Evolutionary conservation across 2,329 filamentous ascomycete genomes (phyloP).

Genomic region (Verticillium nubilum): DNA sequence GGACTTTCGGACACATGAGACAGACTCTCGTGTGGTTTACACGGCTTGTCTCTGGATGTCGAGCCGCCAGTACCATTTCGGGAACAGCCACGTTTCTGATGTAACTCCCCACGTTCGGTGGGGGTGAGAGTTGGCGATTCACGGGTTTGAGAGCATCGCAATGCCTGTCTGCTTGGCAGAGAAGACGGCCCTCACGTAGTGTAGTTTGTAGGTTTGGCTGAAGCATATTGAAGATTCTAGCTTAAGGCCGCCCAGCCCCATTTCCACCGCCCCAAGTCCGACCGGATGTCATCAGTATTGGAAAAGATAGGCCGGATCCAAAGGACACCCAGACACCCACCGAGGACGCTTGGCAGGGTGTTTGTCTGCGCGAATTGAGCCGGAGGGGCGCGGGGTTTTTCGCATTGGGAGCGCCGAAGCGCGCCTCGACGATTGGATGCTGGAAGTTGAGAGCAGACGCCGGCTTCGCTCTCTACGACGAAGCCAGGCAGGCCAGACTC

Average conservation of each 20-base stretch:
- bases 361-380: slow-evolving; percentile 1
- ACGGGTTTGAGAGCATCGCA: too few species aligned
- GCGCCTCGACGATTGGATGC: background rate
- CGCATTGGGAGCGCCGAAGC: background rate
- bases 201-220: too few species aligned
- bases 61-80: background rate
- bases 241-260: background rate
- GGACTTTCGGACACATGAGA: background rate
- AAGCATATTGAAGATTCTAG: background rate
- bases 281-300: slow-evolving; percentile 2
- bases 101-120: too few species aligned
- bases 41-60: background rate
- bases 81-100: too few species aligned
- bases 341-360: background rate
- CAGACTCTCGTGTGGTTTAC: background rate
- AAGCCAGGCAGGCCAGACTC: background rate
- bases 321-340: background rate
- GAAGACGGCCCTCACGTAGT: too few species aligned
- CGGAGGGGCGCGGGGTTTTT: slow-evolving; percentile 1
- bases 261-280: background rate
- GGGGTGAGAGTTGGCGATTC: too few species aligned
- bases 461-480: background rate
- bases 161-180: too few species aligned
- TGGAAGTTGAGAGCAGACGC: background rate
- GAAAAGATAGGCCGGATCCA: background rate